Evolutionary conservation across 345 rosid genomes (phyloP).

Genomic region (Melastoma malabathricum): DNA sequence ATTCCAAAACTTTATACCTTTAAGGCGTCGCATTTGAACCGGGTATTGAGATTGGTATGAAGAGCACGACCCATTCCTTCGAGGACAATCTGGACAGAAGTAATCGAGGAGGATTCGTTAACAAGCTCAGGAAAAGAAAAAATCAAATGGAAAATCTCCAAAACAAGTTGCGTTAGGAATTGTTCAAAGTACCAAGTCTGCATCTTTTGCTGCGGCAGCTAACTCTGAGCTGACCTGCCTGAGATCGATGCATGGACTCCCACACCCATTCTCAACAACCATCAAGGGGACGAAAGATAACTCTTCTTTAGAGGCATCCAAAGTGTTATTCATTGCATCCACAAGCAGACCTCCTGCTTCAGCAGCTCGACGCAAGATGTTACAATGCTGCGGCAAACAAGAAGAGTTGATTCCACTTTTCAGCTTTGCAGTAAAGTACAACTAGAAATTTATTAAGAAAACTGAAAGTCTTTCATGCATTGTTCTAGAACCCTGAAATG

Average conservation of each 20-base stretch:
- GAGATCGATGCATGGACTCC: constrained; percentile 95
- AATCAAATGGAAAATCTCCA: neutral
- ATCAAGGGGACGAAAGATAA: constrained; percentile 68
- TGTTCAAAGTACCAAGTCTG: constrained; percentile 62
- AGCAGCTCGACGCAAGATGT: constrained; percentile 89
- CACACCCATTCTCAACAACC: constrained; percentile 99
- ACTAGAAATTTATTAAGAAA: too few relatives aligned
- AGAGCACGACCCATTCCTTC: constrained; percentile 99
- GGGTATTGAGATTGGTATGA: constrained; percentile 79
- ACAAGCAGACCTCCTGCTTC: constrained; percentile 92
- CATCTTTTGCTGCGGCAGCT: constrained; percentile 84
- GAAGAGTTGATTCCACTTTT: neutral
- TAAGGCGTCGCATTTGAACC: constrained; percentile 70
- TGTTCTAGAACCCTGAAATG: too few relatives aligned
- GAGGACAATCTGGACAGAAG: constrained; percentile 50
- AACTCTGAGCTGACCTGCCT: constrained; percentile 99
- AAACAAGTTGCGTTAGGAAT: neutral
- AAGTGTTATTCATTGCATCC: constrained; percentile 67
- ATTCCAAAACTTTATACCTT: constrained; percentile 36
- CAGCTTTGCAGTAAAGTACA: neutral
- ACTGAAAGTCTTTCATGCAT: too few relatives aligned
- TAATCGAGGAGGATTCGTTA: too few relatives aligned
- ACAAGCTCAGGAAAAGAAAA: too few relatives aligned
- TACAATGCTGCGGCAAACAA: constrained; percentile 57
- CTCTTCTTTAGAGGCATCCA: constrained; percentile 49